phyloP scores from a whole-genome alignment of 2,329 filamentous ascomycete species.

The Seiridium cupressi region DNA sequence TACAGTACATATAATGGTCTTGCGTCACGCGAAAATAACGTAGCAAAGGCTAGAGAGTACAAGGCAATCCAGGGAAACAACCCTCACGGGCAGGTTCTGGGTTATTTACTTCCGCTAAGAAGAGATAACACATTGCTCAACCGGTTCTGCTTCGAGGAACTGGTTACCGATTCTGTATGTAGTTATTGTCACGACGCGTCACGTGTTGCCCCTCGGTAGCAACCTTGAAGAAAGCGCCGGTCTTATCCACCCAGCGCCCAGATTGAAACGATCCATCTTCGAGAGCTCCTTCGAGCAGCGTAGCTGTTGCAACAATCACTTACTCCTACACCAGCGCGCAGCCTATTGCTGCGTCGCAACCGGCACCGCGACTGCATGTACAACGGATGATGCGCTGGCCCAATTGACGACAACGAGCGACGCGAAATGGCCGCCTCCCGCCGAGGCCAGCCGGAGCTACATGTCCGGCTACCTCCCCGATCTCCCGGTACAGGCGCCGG shows the following conservation, averaged over 20 bases:
- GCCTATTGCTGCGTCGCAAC: not conserved
- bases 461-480: constrained; percentile 24
- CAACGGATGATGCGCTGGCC: constrained; percentile 7
- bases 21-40: no score
- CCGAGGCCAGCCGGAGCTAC: constrained; percentile 30
- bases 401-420: not conserved
- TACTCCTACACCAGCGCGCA: not conserved
- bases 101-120: no score
- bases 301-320: not conserved
- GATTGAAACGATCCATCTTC: not conserved
- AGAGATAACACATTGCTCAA: no score
- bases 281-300: not conserved
- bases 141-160: not conserved
- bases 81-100: no score
- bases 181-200: not conserved
- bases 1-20: no score
- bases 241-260: not conserved
- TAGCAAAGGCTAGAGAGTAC: no score
- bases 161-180: not conserved
- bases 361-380: not conserved
- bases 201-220: not conserved
- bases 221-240: not conserved
- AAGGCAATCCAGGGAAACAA: no score
- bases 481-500: constrained; percentile 1
- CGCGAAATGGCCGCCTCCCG: constrained; percentile 29